Percentiles rank a stretch among this genome's conserved stretches.
phyloP scores from a whole-genome alignment of 108 stramenopile species.

The Aurantiochytrium sp. region DNA sequence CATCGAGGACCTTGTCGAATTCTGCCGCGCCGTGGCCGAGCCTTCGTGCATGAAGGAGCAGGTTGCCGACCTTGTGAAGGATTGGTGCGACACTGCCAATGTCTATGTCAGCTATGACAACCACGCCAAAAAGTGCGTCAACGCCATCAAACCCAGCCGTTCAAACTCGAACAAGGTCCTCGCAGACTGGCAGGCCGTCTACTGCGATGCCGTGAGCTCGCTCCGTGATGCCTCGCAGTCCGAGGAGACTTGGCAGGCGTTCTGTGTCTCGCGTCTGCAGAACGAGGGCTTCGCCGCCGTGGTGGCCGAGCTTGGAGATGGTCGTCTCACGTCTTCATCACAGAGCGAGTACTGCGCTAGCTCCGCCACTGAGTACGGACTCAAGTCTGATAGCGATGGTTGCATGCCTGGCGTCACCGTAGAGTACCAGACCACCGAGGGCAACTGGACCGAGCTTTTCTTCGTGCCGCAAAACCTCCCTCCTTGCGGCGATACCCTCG shows the following conservation, averaged over 20 bases:
- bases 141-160: not conserved
- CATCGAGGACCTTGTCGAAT: not conserved
- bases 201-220: not conserved
- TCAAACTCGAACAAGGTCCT: not conserved
- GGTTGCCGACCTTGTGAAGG: not conserved
- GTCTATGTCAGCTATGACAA: not conserved
- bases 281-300: not conserved
- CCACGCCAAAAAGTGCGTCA: not conserved
- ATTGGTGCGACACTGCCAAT: constrained; percentile 7
- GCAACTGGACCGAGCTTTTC: not conserved
- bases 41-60: not conserved
- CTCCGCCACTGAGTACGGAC: not conserved
- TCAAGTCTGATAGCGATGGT: not conserved
- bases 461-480: not conserved
- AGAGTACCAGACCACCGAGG: not conserved
- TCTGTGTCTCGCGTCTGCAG: not conserved
- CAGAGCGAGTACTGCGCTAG: not conserved
- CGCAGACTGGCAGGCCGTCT: not conserved
- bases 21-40: not conserved
- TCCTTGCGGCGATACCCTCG: not conserved
- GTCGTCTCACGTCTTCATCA: not conserved
- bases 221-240: not conserved
- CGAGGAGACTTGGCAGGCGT: not conserved
- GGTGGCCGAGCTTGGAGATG: not conserved
- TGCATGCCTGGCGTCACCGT: not conserved